Evolutionary conservation across 768 basidiomycete genomes (phyloP), one percentile per base, ranked within the genome.

Genomic region (Clathrus columnatus): DNA sequence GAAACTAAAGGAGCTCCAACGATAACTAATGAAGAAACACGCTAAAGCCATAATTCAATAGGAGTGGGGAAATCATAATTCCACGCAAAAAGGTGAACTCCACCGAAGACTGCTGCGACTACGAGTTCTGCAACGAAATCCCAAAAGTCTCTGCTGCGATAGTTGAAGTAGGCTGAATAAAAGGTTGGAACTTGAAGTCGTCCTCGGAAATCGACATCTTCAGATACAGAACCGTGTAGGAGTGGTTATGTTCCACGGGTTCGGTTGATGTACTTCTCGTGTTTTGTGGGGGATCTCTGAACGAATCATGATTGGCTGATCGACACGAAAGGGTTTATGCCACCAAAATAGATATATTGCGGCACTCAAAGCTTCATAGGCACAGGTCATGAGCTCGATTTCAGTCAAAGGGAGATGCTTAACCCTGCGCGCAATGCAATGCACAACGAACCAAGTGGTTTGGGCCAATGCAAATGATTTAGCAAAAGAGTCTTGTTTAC

Each of bases 131-230:
- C 47, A 67, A 68, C 11, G 64, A 57, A 5, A 30, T 60, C 1
- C 67, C 63, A 28, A 70, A 69, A n/a, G 62, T 50, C n/a, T n/a
- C n/a, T n/a, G n/a, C n/a, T n/a, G n/a, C n/a, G 2, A 53, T 50
- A 5, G 42, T 57, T 7, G 61, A 44, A 17, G 58, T 21, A 51
- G 0, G 16, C 27, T 36, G 10, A 21, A 14, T 43, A 16, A 51
- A 10, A 16, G 28, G 50, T 10, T n/a, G 14, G 46, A 27, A 51
- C 20, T 20, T 42, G 41, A 20, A 11, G 41, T 42, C 20, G 11
- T 42, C 41, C 14, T 20, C 41, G 20, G 41, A 42, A 42, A 20
- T 11, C 11, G 14, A 11, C 11, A 42, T 42, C 41, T 11, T 20
- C 14, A 11, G 11, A 20, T 42, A 11, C 20, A 20, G 20, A 11